These are phyloP conservation scores for Vigna angularis DNA, from an alignment of 306 rosid genomes.

Conservation along the genomic window DNA sequence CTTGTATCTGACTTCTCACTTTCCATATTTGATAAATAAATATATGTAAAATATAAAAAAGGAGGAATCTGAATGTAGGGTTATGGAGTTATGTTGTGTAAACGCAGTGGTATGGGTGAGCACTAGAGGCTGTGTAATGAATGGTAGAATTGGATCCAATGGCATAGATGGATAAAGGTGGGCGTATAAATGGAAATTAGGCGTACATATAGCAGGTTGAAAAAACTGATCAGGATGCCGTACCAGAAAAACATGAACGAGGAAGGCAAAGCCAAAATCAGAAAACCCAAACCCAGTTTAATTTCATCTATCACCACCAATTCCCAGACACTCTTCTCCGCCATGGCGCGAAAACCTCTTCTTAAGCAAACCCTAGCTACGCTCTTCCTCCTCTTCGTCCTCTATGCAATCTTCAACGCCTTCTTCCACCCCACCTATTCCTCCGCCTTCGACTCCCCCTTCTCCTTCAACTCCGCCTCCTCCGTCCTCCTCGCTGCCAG, in stretches of 20 bases:
- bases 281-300: slow-evolving; percentile 38
- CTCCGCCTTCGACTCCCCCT: slow-evolving; percentile 46
- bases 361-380: slow-evolving; percentile 66
- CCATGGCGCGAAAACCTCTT: slow-evolving; percentile 67
- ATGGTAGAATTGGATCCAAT: no score
- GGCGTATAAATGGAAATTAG: no score
- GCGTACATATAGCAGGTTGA: no score
- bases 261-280: slow-evolving; percentile 41
- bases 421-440: slow-evolving; percentile 56
- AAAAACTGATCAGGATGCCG: no score
- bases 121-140: no score
- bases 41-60: no score
- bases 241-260: slow-evolving; percentile 35
- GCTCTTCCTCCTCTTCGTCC: slow-evolving; percentile 47
- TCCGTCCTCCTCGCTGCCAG: slow-evolving; percentile 33
- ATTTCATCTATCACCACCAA: neutral
- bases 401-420: slow-evolving; percentile 49
- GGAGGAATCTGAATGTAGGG: no score
- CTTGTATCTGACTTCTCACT: no score
- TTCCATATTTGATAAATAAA: no score
- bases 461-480: slow-evolving; percentile 47
- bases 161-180: no score
- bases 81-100: no score
- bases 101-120: no score
- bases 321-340: slow-evolving; percentile 34